Evolutionary conservation across 345 rosid species (phyloP), one percentile per base, ranked within the genome.

Genomic region (Arabis hirsuta): DNA sequence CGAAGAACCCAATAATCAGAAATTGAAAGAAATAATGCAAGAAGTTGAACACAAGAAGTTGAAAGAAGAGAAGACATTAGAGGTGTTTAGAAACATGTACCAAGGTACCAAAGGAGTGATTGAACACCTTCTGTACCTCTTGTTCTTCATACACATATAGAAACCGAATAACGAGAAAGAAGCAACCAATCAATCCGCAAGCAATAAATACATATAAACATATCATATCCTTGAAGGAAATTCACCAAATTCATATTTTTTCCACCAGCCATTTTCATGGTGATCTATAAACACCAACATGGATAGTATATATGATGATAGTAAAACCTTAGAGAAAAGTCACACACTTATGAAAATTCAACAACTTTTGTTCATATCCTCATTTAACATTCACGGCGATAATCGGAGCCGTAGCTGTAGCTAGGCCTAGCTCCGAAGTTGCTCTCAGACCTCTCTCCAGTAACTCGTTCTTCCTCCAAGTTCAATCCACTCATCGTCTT

Each of bases 401-500:
- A 78, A 24, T 83, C 83, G 2, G 67, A 64, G 7, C 70, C 53
- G 38, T 81, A 78, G 75, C 67, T 71, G 66, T 69, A 73, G 63
- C 72, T 69, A 26, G 79, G 80, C 72, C 77, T 73, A n/a, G 76
- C 66, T 39, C 66, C 76, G 12, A 77, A 73, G 5, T 80, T 81
- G 2, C 62, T 78, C 56, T 82, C 80, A 31, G 75, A 55, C 62
- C 79, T 82, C 19, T 81, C 80, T 4, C 53, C 80, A 53, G 48
- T 57, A 34, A 6, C 67, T 65, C 75, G 76, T 58, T 73, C 84
- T 16, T 81, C 89, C 13, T 82, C 90, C 73, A 85, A 58, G 76
- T 46, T 83, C 72, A 85, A 44, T 7, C 82, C 85, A 7, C 78
- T 82, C 47, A 78, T 54, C 3, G 67, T 51, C 76, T 75, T 81